Evolutionary conservation across 2,329 filamentous ascomycete genomes (phyloP).

Genomic region (Botryotinia calthae): DNA sequence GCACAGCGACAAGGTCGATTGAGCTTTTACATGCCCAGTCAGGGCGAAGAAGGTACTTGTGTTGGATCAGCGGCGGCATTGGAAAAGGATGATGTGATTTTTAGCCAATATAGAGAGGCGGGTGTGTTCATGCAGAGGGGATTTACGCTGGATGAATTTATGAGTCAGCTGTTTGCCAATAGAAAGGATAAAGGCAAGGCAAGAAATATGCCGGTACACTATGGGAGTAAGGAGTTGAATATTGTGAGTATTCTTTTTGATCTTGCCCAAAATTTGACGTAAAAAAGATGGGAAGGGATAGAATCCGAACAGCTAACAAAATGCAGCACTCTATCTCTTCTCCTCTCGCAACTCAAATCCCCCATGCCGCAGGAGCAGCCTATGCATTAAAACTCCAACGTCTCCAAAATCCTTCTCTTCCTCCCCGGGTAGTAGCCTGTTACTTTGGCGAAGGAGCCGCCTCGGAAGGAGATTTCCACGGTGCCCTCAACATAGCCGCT

Average conservation of each 20-base stretch:
- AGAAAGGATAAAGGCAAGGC: constrained; percentile 74
- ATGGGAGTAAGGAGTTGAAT: constrained; percentile 78
- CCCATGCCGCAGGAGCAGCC: constrained; percentile 81
- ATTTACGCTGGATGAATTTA: constrained; percentile 83
- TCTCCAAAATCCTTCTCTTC: constrained; percentile 64
- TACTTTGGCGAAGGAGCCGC: constrained; percentile 92
- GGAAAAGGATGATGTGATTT: constrained; percentile 81
- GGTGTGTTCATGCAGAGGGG: constrained; percentile 89
- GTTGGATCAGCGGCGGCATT: constrained; percentile 85
- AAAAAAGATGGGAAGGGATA: too few relatives aligned
- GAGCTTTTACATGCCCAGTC: constrained; percentile 81
- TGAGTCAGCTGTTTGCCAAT: constrained; percentile 93
- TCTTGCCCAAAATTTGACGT: background rate
- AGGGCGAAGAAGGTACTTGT: constrained; percentile 71
- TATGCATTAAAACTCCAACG: constrained; percentile 84
- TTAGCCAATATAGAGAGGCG: constrained; percentile 91
- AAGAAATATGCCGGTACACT: constrained; percentile 97
- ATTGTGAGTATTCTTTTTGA: constrained; percentile 57
- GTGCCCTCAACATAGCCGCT: constrained; percentile 85
- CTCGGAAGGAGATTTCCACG: constrained; percentile 89
- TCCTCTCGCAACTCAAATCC: constrained; percentile 82
- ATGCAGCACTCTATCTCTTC: constrained; percentile 75
- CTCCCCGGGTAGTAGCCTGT: constrained; percentile 69
- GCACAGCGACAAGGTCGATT: constrained; percentile 72
- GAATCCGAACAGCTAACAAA: background rate